Conservation (phyloP, 2,329 filamentous ascomycete species). For the Diaporthe velutina region DNA sequence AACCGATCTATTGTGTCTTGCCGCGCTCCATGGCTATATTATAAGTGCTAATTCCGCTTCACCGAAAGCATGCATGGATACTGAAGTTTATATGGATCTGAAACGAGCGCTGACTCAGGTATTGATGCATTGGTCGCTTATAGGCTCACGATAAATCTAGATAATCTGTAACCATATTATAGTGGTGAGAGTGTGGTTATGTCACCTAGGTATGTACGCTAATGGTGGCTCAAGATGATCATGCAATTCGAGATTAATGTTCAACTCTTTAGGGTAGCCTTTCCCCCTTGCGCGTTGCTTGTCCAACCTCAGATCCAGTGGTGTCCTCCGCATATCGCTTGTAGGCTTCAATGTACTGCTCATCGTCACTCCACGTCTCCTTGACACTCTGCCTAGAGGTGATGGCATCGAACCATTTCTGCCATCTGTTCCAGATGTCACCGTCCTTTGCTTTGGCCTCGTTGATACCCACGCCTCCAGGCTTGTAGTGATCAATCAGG, state of each 20-base stretch:
- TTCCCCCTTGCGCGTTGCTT: constrained; percentile 73
- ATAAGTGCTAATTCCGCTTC: too few relatives aligned
- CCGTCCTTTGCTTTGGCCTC: constrained; percentile 62
- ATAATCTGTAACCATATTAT: neutral
- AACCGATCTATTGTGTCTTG: too few relatives aligned
- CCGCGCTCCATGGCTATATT: too few relatives aligned
- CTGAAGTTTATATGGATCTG: too few relatives aligned
- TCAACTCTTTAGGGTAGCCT: constrained; percentile 65
- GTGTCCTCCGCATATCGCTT: constrained; percentile 75
- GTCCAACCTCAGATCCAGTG: constrained; percentile 71
- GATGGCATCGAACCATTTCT: constrained; percentile 72
- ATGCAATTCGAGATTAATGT: fast-evolving
- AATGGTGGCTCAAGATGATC: fast-evolving
- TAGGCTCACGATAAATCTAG: too few relatives aligned
- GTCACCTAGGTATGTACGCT: too few relatives aligned
- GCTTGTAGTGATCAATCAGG: constrained; percentile 81
- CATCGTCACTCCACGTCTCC: constrained; percentile 76
- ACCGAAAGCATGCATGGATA: too few relatives aligned
- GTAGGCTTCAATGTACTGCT: constrained; percentile 78
- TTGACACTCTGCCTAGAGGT: constrained; percentile 71
- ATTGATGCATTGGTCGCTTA: too few relatives aligned
- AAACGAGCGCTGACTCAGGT: too few relatives aligned
- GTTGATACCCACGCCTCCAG: constrained; percentile 63
- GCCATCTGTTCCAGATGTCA: constrained; percentile 73
- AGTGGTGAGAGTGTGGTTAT: neutral